phyloP scores from a whole-genome alignment of 192 early-diverging fungal species.

The Coemansia sp. region DNA sequence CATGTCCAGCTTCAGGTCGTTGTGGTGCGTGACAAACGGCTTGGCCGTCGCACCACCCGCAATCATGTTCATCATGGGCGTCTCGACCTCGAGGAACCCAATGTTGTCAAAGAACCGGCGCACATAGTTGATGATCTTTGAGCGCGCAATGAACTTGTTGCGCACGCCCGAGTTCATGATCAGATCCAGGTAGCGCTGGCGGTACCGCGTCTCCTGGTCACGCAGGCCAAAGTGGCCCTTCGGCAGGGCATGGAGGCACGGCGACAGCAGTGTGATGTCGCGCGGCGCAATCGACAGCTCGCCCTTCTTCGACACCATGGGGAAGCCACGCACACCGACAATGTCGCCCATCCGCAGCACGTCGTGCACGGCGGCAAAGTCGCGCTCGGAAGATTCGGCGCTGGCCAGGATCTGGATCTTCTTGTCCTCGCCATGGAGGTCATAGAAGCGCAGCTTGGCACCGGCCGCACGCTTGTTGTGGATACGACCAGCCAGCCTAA shows the following conservation, averaged over 20 bases:
- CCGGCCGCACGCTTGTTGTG: conserved; percentile 92
- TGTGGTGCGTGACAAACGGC: conserved; percentile 99
- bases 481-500: conserved; percentile 85
- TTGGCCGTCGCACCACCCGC: conserved; percentile 97
- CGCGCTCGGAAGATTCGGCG: conserved; percentile 59
- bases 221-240: conserved; percentile 93
- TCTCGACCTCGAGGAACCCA: conserved; percentile 98
- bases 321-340: conserved; percentile 85
- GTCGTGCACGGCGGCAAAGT: conserved; percentile 77
- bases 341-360: conserved; percentile 90
- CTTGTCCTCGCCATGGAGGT: conserved; percentile 85
- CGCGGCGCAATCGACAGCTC: conserved; percentile 93
- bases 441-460: conserved; percentile 92
- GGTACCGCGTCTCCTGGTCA: conserved; percentile 95
- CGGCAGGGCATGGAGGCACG: conserved; percentile 95
- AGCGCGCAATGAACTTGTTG: conserved; percentile 87
- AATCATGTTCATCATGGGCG: conserved; percentile 99
- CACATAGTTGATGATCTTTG: conserved; percentile 94
- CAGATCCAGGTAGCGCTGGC: conserved; percentile 96
- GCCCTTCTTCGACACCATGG: conserved; percentile 88
- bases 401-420: conserved; percentile 94
- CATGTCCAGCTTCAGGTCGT: conserved; percentile 96
- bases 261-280: conserved; percentile 80
- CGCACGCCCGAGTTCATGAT: conserved; percentile 97
- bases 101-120: conserved; percentile 90